Conservation (phyloP, 805 yeast genomes). For the Kodamaea neixiangensis region DNA sequence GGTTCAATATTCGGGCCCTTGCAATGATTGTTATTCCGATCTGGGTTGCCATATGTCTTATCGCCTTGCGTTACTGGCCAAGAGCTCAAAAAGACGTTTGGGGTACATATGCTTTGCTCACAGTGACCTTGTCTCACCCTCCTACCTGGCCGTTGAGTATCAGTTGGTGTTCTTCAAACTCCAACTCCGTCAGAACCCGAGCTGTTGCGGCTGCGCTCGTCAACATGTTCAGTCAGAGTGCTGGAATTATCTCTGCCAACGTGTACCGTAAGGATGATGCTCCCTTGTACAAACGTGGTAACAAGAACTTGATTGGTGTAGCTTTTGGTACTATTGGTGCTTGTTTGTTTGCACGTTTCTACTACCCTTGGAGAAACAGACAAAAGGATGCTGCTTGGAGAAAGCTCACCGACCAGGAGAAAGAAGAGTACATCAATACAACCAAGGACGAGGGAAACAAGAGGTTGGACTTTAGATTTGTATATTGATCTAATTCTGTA, state of each 20-base stretch:
- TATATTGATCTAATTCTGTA: slow-evolving; percentile 18
- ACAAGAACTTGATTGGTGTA: slow-evolving; percentile 43
- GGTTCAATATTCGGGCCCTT: slow-evolving; percentile 22
- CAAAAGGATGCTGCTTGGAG: slow-evolving; percentile 53
- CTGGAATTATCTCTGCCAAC: slow-evolving; percentile 53
- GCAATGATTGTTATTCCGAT: slow-evolving; percentile 16
- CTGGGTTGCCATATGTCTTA: slow-evolving; percentile 21
- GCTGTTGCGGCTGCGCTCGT: slow-evolving; percentile 67
- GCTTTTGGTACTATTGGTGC: slow-evolving; percentile 34
- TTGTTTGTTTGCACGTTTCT: slow-evolving; percentile 35
- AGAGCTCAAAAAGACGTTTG: slow-evolving; percentile 42
- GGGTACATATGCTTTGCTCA: slow-evolving; percentile 45
- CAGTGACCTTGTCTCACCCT: slow-evolving; percentile 46
- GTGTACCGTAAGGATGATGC: slow-evolving; percentile 59
- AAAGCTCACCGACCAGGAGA: slow-evolving; percentile 50
- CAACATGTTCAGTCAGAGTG: slow-evolving; percentile 65
- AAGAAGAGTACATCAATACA: slow-evolving; percentile 44
- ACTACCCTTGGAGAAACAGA: slow-evolving; percentile 46
- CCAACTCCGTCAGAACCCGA: slow-evolving; percentile 60
- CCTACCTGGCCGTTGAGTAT: slow-evolving; percentile 57
- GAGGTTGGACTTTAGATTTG: slow-evolving; percentile 52
- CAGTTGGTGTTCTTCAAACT: slow-evolving; percentile 62
- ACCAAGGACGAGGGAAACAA: slow-evolving; percentile 59
- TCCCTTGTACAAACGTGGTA: slow-evolving; percentile 64
- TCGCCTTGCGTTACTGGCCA: slow-evolving; percentile 42